Evolutionary conservation across 2,329 filamentous ascomycete species (phyloP).

Genomic region (Alternaria alternata): DNA sequence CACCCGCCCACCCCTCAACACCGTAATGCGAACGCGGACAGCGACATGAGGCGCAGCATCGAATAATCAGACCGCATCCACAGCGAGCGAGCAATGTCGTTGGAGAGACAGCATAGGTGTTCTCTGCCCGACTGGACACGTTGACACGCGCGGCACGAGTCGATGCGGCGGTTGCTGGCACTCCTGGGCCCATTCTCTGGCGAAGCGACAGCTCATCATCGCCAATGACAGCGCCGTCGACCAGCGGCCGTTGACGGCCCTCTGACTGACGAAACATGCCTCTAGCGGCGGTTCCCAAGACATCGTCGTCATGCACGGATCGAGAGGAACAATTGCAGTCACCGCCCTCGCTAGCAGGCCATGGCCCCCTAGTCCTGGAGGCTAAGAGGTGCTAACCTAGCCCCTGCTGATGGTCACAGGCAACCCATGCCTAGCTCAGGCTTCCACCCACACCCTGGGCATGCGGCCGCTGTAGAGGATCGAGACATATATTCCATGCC

Average conservation of each 20-base stretch:
- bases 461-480: conserved; percentile 33
- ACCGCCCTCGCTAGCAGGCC: conserved; percentile 42
- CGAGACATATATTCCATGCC: conserved; percentile 44
- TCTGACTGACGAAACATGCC: conserved; percentile 35
- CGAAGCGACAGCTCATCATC: conserved; percentile 13
- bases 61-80: conserved; percentile 16
- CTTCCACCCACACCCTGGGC: conserved; percentile 33
- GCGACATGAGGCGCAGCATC: conserved; percentile 29
- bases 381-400: conserved; percentile 12
- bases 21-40: conserved; percentile 25
- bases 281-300: conserved; percentile 23
- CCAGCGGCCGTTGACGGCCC: conserved; percentile 25
- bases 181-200: conserved; percentile 11
- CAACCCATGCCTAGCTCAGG: conserved; percentile 31
- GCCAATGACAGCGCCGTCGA: conserved; percentile 27
- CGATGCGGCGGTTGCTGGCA: conserved; percentile 38
- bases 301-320: conserved; percentile 42
- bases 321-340: conserved; percentile 17
- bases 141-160: conserved; percentile 31
- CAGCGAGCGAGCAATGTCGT: conserved; percentile 23
- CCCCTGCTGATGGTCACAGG: conserved; percentile 30
- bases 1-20: conserved; percentile 17
- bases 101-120: conserved; percentile 13
- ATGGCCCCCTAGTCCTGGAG: conserved; percentile 18
- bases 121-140: conserved; percentile 19